A percentile compares a stretch with the other conserved stretches of the same genome.
phyloP scores from a whole-genome alignment of 129 eudicot species.

The Saposhnikovia divaricata region DNA sequence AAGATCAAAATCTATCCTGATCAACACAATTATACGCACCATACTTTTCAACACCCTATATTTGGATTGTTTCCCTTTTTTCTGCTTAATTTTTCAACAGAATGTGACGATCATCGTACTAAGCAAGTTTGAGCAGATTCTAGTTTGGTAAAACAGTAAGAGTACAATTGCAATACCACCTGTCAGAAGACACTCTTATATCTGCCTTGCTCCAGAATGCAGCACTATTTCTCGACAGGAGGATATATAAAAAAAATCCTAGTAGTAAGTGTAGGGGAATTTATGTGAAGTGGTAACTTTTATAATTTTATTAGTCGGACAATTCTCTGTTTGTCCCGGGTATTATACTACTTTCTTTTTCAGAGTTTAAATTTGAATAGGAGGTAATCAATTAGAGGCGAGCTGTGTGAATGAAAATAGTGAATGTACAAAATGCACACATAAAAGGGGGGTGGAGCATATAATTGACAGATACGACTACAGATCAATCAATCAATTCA shows the following conservation, averaged over 20 bases:
- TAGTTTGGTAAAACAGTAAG: too few relatives aligned
- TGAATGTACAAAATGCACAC: neutral
- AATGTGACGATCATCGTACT: neutral
- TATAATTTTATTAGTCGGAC: neutral
- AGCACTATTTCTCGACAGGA: too few relatives aligned
- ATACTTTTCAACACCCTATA: too few relatives aligned
- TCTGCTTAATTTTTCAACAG: neutral
- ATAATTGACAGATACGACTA: neutral
- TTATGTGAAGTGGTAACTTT: too few relatives aligned
- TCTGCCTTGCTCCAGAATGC: too few relatives aligned
- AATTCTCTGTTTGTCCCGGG: neutral
- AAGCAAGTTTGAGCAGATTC: neutral
- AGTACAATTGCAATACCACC: too few relatives aligned
- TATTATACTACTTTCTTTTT: too few relatives aligned
- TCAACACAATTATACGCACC: too few relatives aligned
- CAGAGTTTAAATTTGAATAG: too few relatives aligned
- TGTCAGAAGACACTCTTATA: too few relatives aligned
- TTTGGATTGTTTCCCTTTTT: neutral
- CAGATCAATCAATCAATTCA: neutral
- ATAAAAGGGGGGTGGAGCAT: neutral
- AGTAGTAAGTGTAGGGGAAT: neutral
- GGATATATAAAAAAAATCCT: too few relatives aligned
- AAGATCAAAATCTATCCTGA: too few relatives aligned
- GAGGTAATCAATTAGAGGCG: neutral
- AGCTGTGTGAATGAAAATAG: neutral